phyloP scores from a whole-genome alignment of 225 moss, liverwort and hornwort genomes.

The Ulota crispa region DNA sequence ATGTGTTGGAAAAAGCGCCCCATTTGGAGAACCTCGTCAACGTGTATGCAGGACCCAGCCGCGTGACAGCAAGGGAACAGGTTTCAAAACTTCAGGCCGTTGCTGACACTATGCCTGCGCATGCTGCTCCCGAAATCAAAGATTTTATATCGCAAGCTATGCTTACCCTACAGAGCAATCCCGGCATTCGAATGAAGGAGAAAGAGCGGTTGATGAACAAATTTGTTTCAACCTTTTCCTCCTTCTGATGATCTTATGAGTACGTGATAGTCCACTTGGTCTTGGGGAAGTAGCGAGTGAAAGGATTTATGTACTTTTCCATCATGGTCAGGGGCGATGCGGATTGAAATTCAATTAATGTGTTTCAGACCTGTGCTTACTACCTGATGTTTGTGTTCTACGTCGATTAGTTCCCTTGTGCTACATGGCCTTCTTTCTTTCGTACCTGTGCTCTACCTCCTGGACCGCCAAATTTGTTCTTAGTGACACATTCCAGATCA shows the following conservation, averaged over 20 bases:
- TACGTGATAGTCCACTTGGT: conserved; percentile 8
- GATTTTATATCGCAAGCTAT: conserved; percentile 83
- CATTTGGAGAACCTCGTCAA: conserved; percentile 81
- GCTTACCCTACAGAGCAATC: conserved; percentile 84
- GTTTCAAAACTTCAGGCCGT: conserved; percentile 64
- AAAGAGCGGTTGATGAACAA: conserved; percentile 88
- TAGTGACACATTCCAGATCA: background rate
- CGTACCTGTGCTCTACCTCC: background rate
- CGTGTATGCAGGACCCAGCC: conserved; percentile 71
- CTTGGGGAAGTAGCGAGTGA: background rate
- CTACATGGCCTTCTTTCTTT: background rate
- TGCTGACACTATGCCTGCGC: conserved; percentile 60
- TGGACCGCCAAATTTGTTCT: background rate
- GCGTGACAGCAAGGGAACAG: conserved; percentile 74
- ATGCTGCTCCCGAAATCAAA: conserved; percentile 75
- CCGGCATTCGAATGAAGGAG: conserved; percentile 71
- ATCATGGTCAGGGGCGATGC: conserved; percentile 9
- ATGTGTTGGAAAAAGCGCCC: conserved; percentile 66
- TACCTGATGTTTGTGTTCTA: background rate
- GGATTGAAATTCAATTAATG: background rate
- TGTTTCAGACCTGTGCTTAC: conserved; percentile 18
- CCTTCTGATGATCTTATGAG: conserved; percentile 38
- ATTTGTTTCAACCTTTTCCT: conserved; percentile 78
- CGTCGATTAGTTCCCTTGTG: background rate
- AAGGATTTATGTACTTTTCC: conserved; percentile 13